Evolutionary conservation across 1,284 basidiomycete genomes (phyloP).

Genomic region (Baeospora myosura): DNA sequence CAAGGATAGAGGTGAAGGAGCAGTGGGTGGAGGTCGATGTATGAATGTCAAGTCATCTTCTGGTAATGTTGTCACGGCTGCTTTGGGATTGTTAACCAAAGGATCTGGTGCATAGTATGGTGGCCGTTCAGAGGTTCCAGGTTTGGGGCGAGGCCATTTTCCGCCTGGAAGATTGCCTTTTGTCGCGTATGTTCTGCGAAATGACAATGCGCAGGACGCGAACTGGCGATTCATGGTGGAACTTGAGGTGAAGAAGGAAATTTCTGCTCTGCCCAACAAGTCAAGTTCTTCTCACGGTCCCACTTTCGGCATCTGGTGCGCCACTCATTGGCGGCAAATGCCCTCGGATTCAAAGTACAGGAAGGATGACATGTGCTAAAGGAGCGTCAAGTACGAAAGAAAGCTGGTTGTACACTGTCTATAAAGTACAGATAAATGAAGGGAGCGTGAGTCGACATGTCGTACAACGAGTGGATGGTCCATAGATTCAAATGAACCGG

Average conservation of each 20-base stretch:
- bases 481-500: too few species aligned
- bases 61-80: constrained; percentile 45
- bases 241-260: too few species aligned
- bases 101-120: constrained; percentile 62
- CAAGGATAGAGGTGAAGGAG: constrained; percentile 61
- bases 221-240: constrained; percentile 20
- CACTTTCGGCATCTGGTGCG: too few species aligned
- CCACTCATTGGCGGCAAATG: too few species aligned
- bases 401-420: constrained; percentile 1
- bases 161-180: too few species aligned
- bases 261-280: too few species aligned
- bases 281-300: too few species aligned
- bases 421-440: constrained; percentile 2
- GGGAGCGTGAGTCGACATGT: neutral
- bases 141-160: constrained; percentile 33
- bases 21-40: constrained; percentile 68
- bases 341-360: too few species aligned
- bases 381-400: neutral
- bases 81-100: constrained; percentile 48
- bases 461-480: neutral
- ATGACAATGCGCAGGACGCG: constrained; percentile 13
- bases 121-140: constrained; percentile 45
- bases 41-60: constrained; percentile 64
- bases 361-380: too few species aligned
- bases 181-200: constrained; percentile 26